phyloP scores from a whole-genome alignment of 2,329 filamentous ascomycete species.

The Xylariaceae sp. region DNA sequence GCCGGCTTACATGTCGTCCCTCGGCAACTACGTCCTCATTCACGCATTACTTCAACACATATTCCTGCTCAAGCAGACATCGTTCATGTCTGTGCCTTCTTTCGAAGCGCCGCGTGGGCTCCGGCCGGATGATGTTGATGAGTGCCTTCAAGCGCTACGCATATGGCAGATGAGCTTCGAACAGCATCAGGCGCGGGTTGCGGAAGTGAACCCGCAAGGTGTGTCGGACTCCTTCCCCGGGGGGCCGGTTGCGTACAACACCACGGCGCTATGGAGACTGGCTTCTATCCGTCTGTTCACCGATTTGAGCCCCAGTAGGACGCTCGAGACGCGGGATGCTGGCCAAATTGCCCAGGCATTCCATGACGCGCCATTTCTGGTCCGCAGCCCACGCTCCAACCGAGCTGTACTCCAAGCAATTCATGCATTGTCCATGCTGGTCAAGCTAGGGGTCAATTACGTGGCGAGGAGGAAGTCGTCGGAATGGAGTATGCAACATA shows the following conservation, averaged over 20 bases:
- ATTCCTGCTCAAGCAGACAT: conserved; percentile 61
- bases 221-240: conserved; percentile 47
- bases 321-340: conserved; percentile 60
- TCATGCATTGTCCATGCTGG: conserved; percentile 62
- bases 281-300: conserved; percentile 63
- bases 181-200: conserved; percentile 46
- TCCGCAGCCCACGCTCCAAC: conserved; percentile 54
- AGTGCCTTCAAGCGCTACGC: conserved; percentile 49
- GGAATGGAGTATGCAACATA: conserved; percentile 60
- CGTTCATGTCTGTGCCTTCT: conserved; percentile 42
- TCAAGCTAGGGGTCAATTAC: conserved; percentile 58
- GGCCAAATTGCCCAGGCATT: conserved; percentile 56
- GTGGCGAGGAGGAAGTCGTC: conserved; percentile 56
- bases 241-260: conserved; percentile 61
- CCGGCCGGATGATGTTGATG: conserved; percentile 51
- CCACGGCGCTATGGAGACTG: conserved; percentile 53
- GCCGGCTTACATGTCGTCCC: conserved; percentile 47
- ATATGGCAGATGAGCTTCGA: conserved; percentile 57
- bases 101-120: conserved; percentile 47
- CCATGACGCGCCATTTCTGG: conserved; percentile 51
- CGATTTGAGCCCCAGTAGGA: conserved; percentile 56
- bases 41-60: conserved; percentile 69
- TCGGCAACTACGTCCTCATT: conserved; percentile 67
- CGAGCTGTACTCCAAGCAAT: conserved; percentile 62
- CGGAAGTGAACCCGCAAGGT: conserved; percentile 41